phyloP scores from a whole-genome alignment of 2,329 filamentous ascomycete species.

The Ophiostoma novo-ulmi region DNA sequence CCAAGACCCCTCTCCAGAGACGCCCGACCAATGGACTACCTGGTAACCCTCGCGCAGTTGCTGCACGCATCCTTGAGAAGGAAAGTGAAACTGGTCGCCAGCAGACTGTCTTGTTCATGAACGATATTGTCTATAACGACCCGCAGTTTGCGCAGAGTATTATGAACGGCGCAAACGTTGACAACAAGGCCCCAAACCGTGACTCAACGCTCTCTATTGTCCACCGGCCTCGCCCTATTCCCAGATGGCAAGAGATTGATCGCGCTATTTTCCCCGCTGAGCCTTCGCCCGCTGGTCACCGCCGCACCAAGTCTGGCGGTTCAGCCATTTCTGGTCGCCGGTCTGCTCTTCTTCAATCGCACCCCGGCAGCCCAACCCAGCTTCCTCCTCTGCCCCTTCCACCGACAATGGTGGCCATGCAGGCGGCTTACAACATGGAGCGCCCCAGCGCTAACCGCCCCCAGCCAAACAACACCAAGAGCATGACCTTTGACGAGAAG shows the following conservation, averaged over 20 bases:
- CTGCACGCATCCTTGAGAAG: constrained; percentile 32
- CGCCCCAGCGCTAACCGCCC: constrained; percentile 34
- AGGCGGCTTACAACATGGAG: constrained; percentile 22
- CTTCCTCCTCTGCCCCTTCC: constrained; percentile 54
- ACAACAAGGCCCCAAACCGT: constrained; percentile 25
- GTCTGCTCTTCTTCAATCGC: constrained; percentile 40
- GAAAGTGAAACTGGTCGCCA: constrained; percentile 34
- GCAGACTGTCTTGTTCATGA: constrained; percentile 52
- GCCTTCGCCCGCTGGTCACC: constrained; percentile 40
- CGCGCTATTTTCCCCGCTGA: constrained; percentile 46
- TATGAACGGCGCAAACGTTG: constrained; percentile 40
- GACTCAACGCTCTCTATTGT: constrained; percentile 40
- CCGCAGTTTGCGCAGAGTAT: constrained; percentile 46
- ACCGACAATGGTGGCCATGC: constrained; percentile 39
- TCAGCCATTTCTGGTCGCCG: constrained; percentile 41
- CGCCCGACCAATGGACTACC: constrained; percentile 46
- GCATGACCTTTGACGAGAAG: constrained; percentile 56
- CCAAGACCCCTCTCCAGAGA: constrained; percentile 41
- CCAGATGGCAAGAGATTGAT: constrained; percentile 44
- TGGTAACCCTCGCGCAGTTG: constrained; percentile 42
- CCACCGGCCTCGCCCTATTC: constrained; percentile 53
- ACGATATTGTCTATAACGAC: constrained; percentile 52
- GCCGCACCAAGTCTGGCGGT: constrained; percentile 47
- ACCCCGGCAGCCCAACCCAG: constrained; percentile 44
- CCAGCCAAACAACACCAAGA: constrained; percentile 50